Conservation (phyloP, 805 yeast genomes). For the Ogataea haglerorum region DNA sequence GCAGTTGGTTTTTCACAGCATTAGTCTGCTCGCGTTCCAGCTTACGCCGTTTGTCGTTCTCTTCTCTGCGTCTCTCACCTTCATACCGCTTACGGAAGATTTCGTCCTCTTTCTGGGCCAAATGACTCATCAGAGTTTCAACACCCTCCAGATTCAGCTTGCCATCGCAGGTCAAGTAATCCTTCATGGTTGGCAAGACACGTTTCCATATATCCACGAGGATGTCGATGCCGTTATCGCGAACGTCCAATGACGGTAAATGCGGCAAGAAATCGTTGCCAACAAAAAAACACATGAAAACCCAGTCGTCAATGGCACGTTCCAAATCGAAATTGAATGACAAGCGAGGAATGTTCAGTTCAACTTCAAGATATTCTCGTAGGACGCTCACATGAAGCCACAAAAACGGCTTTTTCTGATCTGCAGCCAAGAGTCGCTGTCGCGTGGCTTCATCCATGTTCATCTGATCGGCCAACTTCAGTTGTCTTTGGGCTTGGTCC, state of each 20-base stretch:
- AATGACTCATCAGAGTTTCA: conserved; percentile 58
- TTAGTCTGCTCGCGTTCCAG: conserved; percentile 44
- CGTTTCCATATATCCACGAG: conserved; percentile 82
- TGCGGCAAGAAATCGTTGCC: conserved; percentile 99
- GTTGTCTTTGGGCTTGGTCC: conserved; percentile 42
- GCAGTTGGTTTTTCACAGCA: conserved; percentile 40
- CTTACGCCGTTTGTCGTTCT: conserved; percentile 58
- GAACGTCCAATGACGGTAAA: conserved; percentile 87
- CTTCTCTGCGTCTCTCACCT: conserved; percentile 66
- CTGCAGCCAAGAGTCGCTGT: conserved; percentile 38
- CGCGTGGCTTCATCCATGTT: conserved; percentile 60
- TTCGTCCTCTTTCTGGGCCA: conserved; percentile 72
- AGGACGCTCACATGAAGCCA: conserved; percentile 90
- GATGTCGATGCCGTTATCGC: conserved; percentile 89
- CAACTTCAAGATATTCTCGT: conserved; percentile 84
- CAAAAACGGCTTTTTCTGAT: conserved; percentile 74
- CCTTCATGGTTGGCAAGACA: conserved; percentile 59
- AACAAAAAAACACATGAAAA: conserved; percentile 95
- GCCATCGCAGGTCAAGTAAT: conserved; percentile 90
- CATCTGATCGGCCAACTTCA: conserved; percentile 47
- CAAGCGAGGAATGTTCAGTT: conserved; percentile 65
- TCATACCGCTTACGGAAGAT: conserved; percentile 71
- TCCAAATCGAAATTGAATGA: conserved; percentile 83
- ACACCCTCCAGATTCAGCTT: conserved; percentile 70
- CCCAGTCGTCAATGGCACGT: conserved; percentile 98